Evolutionary conservation across 176 grass and related monocot species (phyloP), one percentile per base, ranked within the genome.

Genomic region (Aechmea fasciata): DNA sequence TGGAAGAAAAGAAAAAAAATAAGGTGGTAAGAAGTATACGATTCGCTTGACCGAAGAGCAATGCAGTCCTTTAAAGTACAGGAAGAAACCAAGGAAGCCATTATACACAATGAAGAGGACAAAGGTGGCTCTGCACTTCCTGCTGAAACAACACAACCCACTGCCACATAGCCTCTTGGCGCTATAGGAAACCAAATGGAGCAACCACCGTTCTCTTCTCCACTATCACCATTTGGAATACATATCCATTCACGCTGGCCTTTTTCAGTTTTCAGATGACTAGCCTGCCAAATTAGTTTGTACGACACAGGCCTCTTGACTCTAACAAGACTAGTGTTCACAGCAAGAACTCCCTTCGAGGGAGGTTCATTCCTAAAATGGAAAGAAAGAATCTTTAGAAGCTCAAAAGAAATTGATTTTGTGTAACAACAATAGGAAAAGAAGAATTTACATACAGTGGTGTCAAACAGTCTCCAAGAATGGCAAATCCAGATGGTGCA

Each of bases 111-210:
- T 70, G 76, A 86, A 78, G 88, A 82, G 33, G 93, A 92, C 14
- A 96, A 77, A 68, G 88, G 76, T 68, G 93, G 93, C 79, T 92
- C 79, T 48, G 75, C 64, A 67, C 75, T 83, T 85, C 93, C 93
- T 81, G 76, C 54, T 81, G 88, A 89, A 92, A 80, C 89, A 82
- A 96, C 79, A 79, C 93, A 96, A 54, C 93, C 93, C 78, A 92
- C 54, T 78, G 93, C 78, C 77, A 96, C 81, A 57, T 90, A 96
- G 24, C 86, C 93, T 5, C 24, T 69, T 33, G 93, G 93, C 57
- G 93, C 93, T 80, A 92, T 63, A 81, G 93, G 93, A 71, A 92
- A 87, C 93, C 93, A 96, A 87, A 96, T 79, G 65, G 88, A 90
- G 69, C 86, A 87, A 33, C 83, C 47, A 51, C 78, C 54, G 66